Base-by-base conservation (phyloP, 2,329 filamentous ascomycete species). In the Nigrospora oryzae region DNA sequence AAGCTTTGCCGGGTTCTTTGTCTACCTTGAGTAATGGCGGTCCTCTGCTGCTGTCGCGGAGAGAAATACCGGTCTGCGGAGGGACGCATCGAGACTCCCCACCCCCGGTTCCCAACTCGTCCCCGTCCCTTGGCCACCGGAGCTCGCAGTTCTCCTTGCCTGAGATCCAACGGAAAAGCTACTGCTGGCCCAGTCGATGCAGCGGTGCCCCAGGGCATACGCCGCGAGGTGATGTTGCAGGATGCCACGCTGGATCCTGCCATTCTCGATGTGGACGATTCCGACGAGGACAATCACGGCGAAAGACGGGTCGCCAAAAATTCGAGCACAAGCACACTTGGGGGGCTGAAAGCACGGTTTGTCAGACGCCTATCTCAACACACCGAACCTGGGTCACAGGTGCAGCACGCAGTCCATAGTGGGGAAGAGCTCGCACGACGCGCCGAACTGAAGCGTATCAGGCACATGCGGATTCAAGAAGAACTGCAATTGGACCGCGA, bases 381-480 rank as follows among this genome's bases (percentile, higher is more conserved):
- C 38, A 57, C 66, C 30, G 63, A 62, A 3, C 12, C n/a, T 15
- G 12, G 32, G 33, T 67, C 69, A 3, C 23, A 28, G 5, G 23
- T 28, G 23, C 66, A 61, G 32, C 62, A 63, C 4, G 67, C 67
- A 14, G 59, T 69, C 12, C 67, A 65, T 40, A 75, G 69, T 39
- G 65, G 75, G 19, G 74, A 77, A 49, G 74, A 77, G 50, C 54
- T 77, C 37, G 71, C 74, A 42, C 67, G 75, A 28, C 68, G 76
- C 51, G 76, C 75, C 28, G 77, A 81, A 51, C 58, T 81, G 44
- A 74, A 69, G 51, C 68, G 75, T 16, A 61, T 80, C 10, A 71
- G 75, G 58, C 71, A 74, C 40, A 73, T 71, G 51, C 68, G 75
- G 49, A 80, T 81, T n/a, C 74, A 74, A 49, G 70, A 78, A 37